Evolutionary conservation across 495 filamentous ascomycete genomes (phyloP), one percentile per base, ranked within the genome.

Genomic region (Aspergillus nidulans): DNA sequence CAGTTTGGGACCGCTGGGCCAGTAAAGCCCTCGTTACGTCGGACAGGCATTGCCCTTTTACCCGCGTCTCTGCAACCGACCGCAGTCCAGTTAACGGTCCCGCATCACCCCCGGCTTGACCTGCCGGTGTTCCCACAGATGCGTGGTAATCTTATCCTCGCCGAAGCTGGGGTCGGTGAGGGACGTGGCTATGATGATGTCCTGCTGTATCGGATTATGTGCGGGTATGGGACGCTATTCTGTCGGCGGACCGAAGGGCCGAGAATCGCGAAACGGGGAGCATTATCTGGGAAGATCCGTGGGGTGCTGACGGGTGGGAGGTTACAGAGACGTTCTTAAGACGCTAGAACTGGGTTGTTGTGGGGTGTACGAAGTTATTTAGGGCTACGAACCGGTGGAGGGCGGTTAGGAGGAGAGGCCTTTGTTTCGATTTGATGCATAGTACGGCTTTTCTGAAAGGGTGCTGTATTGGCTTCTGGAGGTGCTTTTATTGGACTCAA

Each of bases 41-140:
- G 9, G 4, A 7, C 10, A 7, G 4, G 1, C 2, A 3, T 19
- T 0, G 2, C 15, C 4, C 4, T 3, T 3, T 10, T 47, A 5
- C 44, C 44, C 1, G 6, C 15, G 0, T 26, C 55, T 1, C 47
- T 57, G 0, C 40, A 38, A 9, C 55, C 55, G 15, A 57, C 55
- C 0, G 0, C 30, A 13, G 20, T 42, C 25, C 44, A 47, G 15
- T 16, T 32, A 30, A 19, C 1, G 0, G 20, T 3, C n/a, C 21
- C 25, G 6, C 55, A 57, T 13, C 55, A 51, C 16, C 55, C 55
- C 2, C 52, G 55, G 55, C 26, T 57, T 3, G 47, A 57, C 15
- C 21, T 57, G 15, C 30, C 52, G 6, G 47, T 48, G 0, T n/a
- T 47, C n/a, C 44, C 44, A 10, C 16, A 46, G 25, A 45, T 57